Evolutionary conservation across 768 basidiomycete species (phyloP).

Genomic region (Collybia sordida): DNA sequence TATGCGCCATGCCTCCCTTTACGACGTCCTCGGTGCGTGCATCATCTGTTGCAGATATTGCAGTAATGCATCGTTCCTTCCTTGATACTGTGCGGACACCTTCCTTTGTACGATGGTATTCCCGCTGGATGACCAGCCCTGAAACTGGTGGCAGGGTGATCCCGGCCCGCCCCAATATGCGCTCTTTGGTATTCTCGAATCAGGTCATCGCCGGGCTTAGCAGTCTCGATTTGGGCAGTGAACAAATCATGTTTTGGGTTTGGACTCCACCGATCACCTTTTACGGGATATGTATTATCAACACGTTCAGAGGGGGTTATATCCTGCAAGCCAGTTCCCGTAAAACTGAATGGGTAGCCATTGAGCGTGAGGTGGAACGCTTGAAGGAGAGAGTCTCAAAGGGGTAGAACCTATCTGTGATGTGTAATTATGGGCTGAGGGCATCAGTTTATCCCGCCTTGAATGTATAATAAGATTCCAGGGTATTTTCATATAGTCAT

Average conservation of each 20-base stretch:
- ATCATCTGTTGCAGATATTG: constrained; percentile 5
- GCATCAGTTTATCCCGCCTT: too few species aligned
- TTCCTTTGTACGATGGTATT: constrained; percentile 4
- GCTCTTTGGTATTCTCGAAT: constrained; percentile 6
- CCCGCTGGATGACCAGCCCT: constrained; percentile 1
- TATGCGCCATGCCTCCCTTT: constrained; percentile 2
- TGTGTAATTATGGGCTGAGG: too few species aligned
- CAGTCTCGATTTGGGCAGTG: constrained; percentile 5
- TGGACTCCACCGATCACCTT: constrained; percentile 5
- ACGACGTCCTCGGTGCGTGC: background rate
- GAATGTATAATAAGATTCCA: too few species aligned
- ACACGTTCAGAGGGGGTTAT: constrained; percentile 8
- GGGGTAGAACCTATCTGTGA: too few species aligned
- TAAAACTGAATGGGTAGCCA: background rate
- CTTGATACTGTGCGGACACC: constrained; percentile 4
- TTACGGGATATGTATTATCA: constrained; percentile 3
- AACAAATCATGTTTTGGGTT: constrained; percentile 5
- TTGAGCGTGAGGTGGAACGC: background rate
- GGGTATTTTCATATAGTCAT: too few species aligned
- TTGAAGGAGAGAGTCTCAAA: background rate
- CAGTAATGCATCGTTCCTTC: constrained; percentile 1
- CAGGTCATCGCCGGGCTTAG: constrained; percentile 4
- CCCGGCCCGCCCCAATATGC: background rate
- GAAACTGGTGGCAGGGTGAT: constrained; percentile 3
- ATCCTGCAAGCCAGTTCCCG: constrained; percentile 6